phyloP scores from a whole-genome alignment of 805 yeast species.

The Saccharomycopsis sp. region DNA sequence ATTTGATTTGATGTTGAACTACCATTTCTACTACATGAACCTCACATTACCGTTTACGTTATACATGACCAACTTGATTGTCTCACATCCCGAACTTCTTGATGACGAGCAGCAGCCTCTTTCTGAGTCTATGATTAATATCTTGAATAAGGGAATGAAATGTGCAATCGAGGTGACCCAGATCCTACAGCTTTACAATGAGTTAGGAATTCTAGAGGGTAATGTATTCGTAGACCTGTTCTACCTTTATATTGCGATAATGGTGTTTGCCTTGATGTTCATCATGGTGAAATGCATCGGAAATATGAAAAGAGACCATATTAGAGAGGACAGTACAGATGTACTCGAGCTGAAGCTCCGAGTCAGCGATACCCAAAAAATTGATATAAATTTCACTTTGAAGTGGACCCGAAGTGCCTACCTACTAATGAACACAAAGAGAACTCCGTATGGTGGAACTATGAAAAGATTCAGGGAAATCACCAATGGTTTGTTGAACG shows the following conservation, averaged over 20 bases:
- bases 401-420: slow-evolving; percentile 22
- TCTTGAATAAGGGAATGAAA: slow-evolving; percentile 35
- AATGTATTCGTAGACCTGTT: slow-evolving; percentile 39
- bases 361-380: slow-evolving; percentile 1
- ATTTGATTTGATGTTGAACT: slow-evolving; percentile 36
- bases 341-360: background rate
- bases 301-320: slow-evolving; percentile 6
- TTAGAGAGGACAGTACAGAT: background rate
- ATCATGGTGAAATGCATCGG: slow-evolving; percentile 25
- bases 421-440: slow-evolving; percentile 19
- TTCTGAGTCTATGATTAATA: slow-evolving; percentile 37
- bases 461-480: slow-evolving; percentile 38
- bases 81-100: slow-evolving; percentile 28
- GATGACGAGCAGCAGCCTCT: slow-evolving; percentile 24
- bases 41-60: slow-evolving; percentile 39
- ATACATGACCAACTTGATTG: slow-evolving; percentile 30
- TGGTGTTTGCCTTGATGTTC: slow-evolving; percentile 37
- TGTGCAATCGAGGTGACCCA: slow-evolving; percentile 36
- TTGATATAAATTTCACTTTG: slow-evolving; percentile 23
- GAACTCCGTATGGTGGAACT: slow-evolving; percentile 33
- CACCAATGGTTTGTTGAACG: slow-evolving; percentile 35
- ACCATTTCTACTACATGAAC: slow-evolving; percentile 36
- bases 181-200: slow-evolving; percentile 30
- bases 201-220: slow-evolving; percentile 38
- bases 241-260: slow-evolving; percentile 37